phyloP scores from a whole-genome alignment of 305 asterid species.

The Andrographis paniculata region DNA sequence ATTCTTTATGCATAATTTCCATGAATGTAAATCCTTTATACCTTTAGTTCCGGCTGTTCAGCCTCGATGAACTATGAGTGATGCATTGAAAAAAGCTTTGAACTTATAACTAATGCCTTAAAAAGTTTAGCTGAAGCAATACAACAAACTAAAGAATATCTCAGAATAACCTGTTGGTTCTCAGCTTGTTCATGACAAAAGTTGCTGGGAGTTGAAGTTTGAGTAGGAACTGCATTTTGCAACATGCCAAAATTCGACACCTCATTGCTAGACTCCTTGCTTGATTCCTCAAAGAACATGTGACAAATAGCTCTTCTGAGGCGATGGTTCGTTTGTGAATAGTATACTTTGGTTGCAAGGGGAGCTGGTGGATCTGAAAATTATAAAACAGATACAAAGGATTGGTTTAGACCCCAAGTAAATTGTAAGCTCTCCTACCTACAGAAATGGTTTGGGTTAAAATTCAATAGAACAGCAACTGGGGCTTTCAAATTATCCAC shows the following conservation, averaged over 20 bases:
- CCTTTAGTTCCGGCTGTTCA: too few relatives aligned
- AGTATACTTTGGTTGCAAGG: conserved; percentile 76
- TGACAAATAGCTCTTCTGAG: conserved; percentile 54
- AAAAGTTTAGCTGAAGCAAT: too few relatives aligned
- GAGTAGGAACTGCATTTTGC: conserved; percentile 30
- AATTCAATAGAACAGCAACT: conserved; percentile 4
- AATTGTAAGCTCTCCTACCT: neutral
- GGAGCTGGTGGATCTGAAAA: conserved; percentile 70
- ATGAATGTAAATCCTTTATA: conserved; percentile 15
- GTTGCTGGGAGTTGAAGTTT: conserved; percentile 28
- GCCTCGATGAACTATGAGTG: too few relatives aligned
- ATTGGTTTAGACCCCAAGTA: neutral
- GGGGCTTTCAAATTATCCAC: conserved; percentile 1
- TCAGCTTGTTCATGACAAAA: conserved; percentile 32
- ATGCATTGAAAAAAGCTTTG: too few relatives aligned
- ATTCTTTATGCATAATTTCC: conserved; percentile 16
- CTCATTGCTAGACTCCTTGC: conserved; percentile 29
- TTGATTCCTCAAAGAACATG: conserved; percentile 47
- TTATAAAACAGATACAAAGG: neutral
- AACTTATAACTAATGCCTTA: too few relatives aligned
- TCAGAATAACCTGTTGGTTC: conserved; percentile 42
- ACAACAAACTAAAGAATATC: conserved; percentile 18
- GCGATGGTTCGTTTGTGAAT: conserved; percentile 49
- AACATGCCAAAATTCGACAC: conserved; percentile 22
- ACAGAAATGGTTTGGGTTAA: neutral